Conservation (phyloP, 352 stramenopile genomes). For the Vaucheria bursata region DNA sequence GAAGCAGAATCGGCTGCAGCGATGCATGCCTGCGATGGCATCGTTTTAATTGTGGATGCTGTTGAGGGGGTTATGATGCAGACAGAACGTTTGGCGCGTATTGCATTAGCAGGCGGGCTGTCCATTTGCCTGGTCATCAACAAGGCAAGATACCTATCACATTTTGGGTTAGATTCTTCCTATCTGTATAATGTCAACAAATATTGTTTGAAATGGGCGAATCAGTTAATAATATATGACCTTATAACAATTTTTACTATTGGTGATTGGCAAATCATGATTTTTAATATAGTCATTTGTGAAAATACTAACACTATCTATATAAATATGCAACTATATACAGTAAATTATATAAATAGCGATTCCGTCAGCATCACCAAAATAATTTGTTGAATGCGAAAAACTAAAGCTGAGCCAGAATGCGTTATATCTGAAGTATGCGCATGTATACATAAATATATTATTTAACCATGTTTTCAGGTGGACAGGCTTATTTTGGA, state of each 20-base stretch:
- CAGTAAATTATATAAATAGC: no score
- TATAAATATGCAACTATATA: no score
- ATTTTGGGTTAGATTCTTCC: background rate
- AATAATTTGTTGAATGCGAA: no score
- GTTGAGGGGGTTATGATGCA: slow-evolving; percentile 97
- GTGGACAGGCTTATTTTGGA: slow-evolving; percentile 96
- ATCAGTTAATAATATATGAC: no score
- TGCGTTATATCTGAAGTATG: background rate
- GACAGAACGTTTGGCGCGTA: slow-evolving; percentile 86
- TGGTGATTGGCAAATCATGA: no score
- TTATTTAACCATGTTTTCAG: no score
- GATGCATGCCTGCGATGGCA: slow-evolving; percentile 83
- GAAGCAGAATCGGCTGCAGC: slow-evolving; percentile 31
- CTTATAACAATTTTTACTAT: no score
- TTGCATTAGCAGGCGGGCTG: slow-evolving; percentile 76
- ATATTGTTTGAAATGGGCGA: no score
- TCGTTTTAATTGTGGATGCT: slow-evolving; percentile 88
- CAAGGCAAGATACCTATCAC: no score
- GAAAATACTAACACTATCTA: background rate
- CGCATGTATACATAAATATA: no score
- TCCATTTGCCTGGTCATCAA: slow-evolving; percentile 83
- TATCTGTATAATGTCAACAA: no score
- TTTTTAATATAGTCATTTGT: background rate
- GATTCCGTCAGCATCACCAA: no score
- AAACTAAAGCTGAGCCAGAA: background rate